Conservation (phyloP, 352 stramenopile species). For the Phytophthora cactorum region DNA sequence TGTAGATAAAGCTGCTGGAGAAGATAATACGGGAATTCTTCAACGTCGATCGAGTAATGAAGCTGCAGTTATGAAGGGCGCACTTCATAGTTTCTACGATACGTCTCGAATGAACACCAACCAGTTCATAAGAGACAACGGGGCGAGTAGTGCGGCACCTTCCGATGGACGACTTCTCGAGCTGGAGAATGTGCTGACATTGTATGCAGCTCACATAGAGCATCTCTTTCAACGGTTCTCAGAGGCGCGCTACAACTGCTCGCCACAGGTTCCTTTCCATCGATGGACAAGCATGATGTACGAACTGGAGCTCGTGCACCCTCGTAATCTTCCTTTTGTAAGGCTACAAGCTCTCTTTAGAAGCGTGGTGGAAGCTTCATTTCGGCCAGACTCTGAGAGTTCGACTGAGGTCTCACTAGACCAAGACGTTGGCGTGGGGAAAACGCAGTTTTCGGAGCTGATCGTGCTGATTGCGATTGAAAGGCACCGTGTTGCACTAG, state of each 20-base stretch:
- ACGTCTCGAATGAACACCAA: constrained; percentile 21
- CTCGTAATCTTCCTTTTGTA: constrained; percentile 24
- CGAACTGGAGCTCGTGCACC: constrained; percentile 40
- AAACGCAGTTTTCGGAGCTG: constrained; percentile 35
- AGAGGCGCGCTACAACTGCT: constrained; percentile 32
- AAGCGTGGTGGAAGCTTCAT: constrained; percentile 8
- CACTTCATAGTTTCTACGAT: constrained; percentile 39
- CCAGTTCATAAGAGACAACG: constrained; percentile 3
- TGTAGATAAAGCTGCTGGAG: constrained; percentile 1
- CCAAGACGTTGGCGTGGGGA: constrained; percentile 33
- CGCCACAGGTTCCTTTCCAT: constrained; percentile 34
- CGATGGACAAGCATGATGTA: constrained; percentile 44
- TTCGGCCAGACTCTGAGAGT: not conserved
- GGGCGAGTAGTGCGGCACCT: not conserved
- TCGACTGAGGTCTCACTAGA: constrained; percentile 4
- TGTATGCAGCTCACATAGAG: constrained; percentile 46
- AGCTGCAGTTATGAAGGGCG: not conserved
- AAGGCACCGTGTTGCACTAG: constrained; percentile 13
- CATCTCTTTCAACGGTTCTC: constrained; percentile 57
- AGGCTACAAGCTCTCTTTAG: constrained; percentile 36
- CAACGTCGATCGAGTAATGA: constrained; percentile 1
- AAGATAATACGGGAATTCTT: constrained; percentile 4
- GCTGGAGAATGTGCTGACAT: constrained; percentile 45
- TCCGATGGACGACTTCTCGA: constrained; percentile 14
- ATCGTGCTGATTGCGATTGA: constrained; percentile 42